A percentile compares a stretch with the other conserved stretches of the same genome.
Conservation (phyloP, 768 basidiomycete species). For the Candolleomyces eurysporus region DNA sequence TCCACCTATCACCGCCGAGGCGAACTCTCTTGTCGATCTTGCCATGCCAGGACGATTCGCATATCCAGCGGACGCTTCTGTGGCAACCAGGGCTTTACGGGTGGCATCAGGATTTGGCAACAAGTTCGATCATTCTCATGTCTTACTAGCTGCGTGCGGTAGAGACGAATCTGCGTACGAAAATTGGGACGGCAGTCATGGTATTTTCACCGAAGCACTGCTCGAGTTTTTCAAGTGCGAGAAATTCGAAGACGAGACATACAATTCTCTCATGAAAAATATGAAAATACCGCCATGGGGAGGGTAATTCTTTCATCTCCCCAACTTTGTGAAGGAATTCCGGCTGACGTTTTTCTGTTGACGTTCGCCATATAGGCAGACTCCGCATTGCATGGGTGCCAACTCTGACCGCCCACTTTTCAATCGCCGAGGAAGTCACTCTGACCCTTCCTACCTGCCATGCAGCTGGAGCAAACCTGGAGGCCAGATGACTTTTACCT, state of each 20-base stretch:
- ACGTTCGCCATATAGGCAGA: too few species aligned
- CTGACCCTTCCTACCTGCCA: constrained; percentile 26
- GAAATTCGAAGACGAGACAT: constrained; percentile 25
- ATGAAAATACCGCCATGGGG: constrained; percentile 26
- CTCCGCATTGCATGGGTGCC: constrained; percentile 23
- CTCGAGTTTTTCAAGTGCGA: constrained; percentile 14
- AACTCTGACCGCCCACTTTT: constrained; percentile 29
- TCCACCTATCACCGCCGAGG: constrained; percentile 20
- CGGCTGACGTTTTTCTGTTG: too few species aligned
- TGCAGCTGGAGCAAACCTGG: constrained; percentile 12
- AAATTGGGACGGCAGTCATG: constrained; percentile 14
- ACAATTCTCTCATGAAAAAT: constrained; percentile 30
- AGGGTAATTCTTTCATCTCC: constrained; percentile 14
- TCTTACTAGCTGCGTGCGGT: constrained; percentile 43
- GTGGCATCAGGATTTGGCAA: constrained; percentile 18
- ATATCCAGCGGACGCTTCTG: neutral
- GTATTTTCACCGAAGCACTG: constrained; percentile 29
- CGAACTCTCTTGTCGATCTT: constrained; percentile 16
- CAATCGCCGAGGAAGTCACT: constrained; percentile 23
- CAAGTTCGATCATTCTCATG: constrained; percentile 30
- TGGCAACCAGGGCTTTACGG: constrained; percentile 11
- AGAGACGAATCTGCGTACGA: constrained; percentile 32
- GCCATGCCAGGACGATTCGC: neutral
- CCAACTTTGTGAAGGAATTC: too few species aligned
- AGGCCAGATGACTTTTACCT: constrained; percentile 7